Evolutionary conservation across 2,329 filamentous ascomycete species (phyloP).

Genomic region (Cladosporium sp.): DNA sequence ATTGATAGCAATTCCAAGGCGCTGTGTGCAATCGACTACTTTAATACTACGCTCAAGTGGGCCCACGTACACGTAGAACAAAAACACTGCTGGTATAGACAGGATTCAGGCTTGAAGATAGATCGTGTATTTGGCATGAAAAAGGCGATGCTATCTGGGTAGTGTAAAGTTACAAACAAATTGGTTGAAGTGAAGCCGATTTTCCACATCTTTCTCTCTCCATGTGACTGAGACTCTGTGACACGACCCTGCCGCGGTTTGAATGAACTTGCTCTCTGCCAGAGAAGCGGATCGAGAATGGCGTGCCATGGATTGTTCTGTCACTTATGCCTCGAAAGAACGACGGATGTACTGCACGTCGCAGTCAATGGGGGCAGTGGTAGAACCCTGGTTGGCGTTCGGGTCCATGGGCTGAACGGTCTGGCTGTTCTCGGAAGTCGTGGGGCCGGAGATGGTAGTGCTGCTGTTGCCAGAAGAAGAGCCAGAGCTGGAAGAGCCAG

Average conservation of each 20-base stretch:
- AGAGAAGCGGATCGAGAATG: no score
- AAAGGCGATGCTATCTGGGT: not conserved
- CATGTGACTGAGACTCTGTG: no score
- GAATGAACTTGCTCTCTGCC: no score
- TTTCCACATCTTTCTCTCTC: no score
- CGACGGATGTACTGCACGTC: constrained; percentile 12
- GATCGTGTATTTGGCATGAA: not conserved
- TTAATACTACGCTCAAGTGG: no score
- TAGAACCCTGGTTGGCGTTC: not conserved
- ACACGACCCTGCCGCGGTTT: no score
- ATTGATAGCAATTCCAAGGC: no score
- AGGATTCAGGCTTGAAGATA: not conserved
- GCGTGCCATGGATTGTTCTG: no score
- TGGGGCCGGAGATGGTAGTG: not conserved
- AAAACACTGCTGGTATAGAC: no score
- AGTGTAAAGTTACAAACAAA: not conserved
- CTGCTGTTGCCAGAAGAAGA: not conserved
- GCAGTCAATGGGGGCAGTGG: not conserved
- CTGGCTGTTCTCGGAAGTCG: not conserved
- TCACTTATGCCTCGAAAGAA: constrained; percentile 11
- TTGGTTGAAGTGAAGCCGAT: no score
- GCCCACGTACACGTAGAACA: no score
- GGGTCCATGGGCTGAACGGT: not conserved
- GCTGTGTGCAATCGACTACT: no score
- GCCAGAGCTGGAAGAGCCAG: not conserved